phyloP scores from a whole-genome alignment of 805 yeast species.

The Monosporozyma unispora region DNA sequence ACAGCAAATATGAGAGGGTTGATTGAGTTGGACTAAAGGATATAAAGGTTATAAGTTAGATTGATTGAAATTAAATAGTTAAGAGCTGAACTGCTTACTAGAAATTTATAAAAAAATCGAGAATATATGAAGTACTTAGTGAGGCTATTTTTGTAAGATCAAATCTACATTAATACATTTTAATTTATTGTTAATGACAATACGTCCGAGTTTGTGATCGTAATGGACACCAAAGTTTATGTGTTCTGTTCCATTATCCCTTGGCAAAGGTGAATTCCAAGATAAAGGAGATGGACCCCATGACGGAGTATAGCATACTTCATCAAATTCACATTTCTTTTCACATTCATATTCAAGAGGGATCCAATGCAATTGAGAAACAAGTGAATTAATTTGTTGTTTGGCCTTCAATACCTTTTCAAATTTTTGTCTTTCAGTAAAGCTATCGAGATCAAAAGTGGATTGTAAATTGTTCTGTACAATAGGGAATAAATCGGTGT shows the following conservation, averaged over 20 bases:
- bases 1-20: too few relatives aligned
- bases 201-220: constrained; percentile 12
- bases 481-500: constrained; percentile 22
- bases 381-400: constrained; percentile 11
- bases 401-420: constrained; percentile 10
- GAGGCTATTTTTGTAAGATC: neutral
- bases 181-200: constrained; percentile 13
- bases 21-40: too few relatives aligned
- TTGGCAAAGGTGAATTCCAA: constrained; percentile 25
- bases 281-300: constrained; percentile 54
- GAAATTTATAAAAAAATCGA: too few relatives aligned
- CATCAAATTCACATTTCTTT: constrained; percentile 36
- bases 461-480: constrained; percentile 21
- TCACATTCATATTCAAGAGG: constrained; percentile 36
- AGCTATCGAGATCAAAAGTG: constrained; percentile 1
- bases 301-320: constrained; percentile 48
- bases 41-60: too few relatives aligned
- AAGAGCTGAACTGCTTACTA: too few relatives aligned
- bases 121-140: neutral
- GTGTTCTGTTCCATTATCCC: constrained; percentile 3
- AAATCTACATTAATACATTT: constrained; percentile 15
- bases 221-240: constrained; percentile 8
- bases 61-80: too few relatives aligned
- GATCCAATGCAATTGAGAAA: constrained; percentile 34
- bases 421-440: constrained; percentile 1